These are phyloP conservation scores for Lentinula sp. DNA, from an alignment of 768 basidiomycete species.

Conservation along the genomic window DNA sequence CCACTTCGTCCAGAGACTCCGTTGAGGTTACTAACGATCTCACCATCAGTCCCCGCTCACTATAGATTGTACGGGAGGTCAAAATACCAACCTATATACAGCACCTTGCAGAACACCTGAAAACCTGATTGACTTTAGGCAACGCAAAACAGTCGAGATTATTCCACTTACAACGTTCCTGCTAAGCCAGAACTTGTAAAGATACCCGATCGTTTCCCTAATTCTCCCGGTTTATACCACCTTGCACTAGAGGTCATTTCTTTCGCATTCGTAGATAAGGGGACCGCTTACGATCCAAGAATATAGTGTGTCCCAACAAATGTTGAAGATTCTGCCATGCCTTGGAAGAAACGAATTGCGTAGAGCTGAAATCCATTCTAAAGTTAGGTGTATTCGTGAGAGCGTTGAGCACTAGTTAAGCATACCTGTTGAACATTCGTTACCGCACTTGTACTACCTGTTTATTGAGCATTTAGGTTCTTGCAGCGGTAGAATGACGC, in stretches of 20 bases:
- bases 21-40: constrained; percentile 39
- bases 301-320: constrained; percentile 73
- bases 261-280: neutral
- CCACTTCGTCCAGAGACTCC: constrained; percentile 49
- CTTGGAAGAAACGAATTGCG: constrained; percentile 69
- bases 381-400: neutral
- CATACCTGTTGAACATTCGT: constrained; percentile 50
- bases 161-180: constrained; percentile 47
- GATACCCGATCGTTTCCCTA: constrained; percentile 67
- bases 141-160: neutral
- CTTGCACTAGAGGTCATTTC: constrained; percentile 18
- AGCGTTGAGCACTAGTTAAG: neutral
- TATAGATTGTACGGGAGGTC: neutral
- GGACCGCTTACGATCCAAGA: constrained; percentile 54
- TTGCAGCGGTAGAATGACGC: constrained; percentile 6
- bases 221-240: constrained; percentile 67
- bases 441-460: constrained; percentile 46
- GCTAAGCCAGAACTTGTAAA: constrained; percentile 60
- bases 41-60: neutral
- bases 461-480: neutral
- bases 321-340: constrained; percentile 66
- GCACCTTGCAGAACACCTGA: constrained; percentile 61
- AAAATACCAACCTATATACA: constrained; percentile 42
- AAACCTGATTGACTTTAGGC: constrained; percentile 31
- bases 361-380: constrained; percentile 40